Evolutionary conservation across 2,329 filamentous ascomycete species (phyloP).

Genomic region (Huntiella decipiens): DNA sequence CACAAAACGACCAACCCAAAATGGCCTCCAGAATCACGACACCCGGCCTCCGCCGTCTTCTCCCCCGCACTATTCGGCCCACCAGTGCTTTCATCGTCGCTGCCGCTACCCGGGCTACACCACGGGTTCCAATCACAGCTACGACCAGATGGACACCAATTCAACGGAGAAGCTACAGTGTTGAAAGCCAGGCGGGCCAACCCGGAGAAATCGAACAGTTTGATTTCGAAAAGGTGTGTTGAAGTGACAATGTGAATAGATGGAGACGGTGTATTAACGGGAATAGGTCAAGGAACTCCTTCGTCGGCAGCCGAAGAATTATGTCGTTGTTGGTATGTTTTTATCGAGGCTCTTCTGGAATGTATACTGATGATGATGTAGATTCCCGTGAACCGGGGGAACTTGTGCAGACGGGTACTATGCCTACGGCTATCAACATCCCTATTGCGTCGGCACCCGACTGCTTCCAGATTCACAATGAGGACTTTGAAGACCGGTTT

Average conservation of each 20-base stretch:
- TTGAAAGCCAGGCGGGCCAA: too few species aligned
- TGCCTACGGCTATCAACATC: constrained; percentile 68
- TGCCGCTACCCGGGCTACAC: too few species aligned
- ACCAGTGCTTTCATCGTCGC: too few species aligned
- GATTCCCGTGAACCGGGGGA: constrained; percentile 60
- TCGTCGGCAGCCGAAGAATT: constrained; percentile 6
- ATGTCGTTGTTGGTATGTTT: constrained; percentile 10
- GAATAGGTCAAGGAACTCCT: constrained; percentile 6
- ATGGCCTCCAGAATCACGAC: too few species aligned
- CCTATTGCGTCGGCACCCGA: constrained; percentile 62
- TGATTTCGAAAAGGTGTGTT: constrained; percentile 10
- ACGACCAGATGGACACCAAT: too few species aligned
- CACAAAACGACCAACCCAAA: too few species aligned
- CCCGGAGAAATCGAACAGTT: neutral
- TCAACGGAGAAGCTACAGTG: too few species aligned
- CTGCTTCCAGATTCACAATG: constrained; percentile 52
- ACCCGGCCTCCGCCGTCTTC: too few species aligned
- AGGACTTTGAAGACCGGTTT: constrained; percentile 69
- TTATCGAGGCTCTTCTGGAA: too few species aligned
- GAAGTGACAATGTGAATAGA: neutral
- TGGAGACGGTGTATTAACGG: neutral
- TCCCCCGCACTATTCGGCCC: too few species aligned
- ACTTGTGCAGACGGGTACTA: constrained; percentile 43
- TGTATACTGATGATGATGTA: constrained; percentile 13
- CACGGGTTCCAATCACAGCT: too few species aligned